Conservation (phyloP, 345 rosid genomes). For the Salix koriyanagi region DNA sequence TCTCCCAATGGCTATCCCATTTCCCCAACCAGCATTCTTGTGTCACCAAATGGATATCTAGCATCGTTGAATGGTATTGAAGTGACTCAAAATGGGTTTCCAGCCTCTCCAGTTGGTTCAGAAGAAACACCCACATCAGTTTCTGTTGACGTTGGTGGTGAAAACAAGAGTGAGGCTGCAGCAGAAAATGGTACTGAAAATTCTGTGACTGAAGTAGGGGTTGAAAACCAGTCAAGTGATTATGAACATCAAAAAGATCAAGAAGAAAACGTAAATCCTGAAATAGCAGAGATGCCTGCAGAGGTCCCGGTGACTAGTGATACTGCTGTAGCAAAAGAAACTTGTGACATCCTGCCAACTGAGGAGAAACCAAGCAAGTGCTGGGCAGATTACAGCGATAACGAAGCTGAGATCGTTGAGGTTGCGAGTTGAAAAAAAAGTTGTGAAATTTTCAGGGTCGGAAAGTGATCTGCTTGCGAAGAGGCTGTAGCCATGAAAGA, state of each 20-base stretch:
- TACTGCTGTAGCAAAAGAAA: slow-evolving; percentile 31
- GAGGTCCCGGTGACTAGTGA: slow-evolving; percentile 15
- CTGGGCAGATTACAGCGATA: slow-evolving; percentile 84
- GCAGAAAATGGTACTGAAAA: slow-evolving; percentile 30
- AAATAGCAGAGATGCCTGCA: slow-evolving; percentile 29
- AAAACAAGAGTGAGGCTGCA: slow-evolving; percentile 40
- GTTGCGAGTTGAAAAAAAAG: slow-evolving; percentile 48
- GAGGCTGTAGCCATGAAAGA: not conserved
- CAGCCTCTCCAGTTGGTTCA: slow-evolving; percentile 29
- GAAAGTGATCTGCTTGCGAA: not conserved
- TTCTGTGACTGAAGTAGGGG: slow-evolving; percentile 34
- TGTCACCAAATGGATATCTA: slow-evolving; percentile 43
- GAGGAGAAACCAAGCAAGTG: slow-evolving; percentile 52
- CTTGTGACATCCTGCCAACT: slow-evolving; percentile 23
- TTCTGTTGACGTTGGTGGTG: slow-evolving; percentile 30
- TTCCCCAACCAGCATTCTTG: slow-evolving; percentile 50
- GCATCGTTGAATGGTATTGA: slow-evolving; percentile 15
- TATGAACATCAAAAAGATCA: slow-evolving; percentile 26
- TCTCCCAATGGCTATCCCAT: slow-evolving; percentile 53
- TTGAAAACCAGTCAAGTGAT: slow-evolving; percentile 34
- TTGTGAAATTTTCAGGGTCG: slow-evolving; percentile 3
- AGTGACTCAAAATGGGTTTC: slow-evolving; percentile 49
- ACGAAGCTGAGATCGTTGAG: slow-evolving; percentile 62
- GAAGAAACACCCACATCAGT: slow-evolving; percentile 35
- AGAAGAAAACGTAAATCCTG: slow-evolving; percentile 27